A percentile compares a stretch with the other conserved stretches of the same genome.
Conservation (phyloP, 495 filamentous ascomycete genomes). For the Usnea hakonensis region DNA sequence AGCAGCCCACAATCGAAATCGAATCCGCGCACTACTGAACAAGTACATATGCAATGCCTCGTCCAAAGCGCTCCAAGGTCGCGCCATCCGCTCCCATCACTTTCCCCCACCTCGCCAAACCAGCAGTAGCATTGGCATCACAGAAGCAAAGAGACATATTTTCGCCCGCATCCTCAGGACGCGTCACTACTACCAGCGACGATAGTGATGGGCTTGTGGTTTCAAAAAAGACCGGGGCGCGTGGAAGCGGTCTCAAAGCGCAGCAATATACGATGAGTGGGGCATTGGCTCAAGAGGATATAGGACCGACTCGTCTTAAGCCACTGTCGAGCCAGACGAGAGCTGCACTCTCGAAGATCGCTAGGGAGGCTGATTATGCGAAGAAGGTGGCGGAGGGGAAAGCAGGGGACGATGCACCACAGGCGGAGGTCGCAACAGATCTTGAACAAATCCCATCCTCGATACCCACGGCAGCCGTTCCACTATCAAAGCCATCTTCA, state of each 20-base stretch:
- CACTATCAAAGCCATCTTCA: constrained; percentile 8
- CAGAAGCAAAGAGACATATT: constrained; percentile 9
- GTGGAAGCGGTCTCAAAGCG: background rate
- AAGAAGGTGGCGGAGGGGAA: constrained; percentile 7
- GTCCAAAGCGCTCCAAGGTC: constrained; percentile 25
- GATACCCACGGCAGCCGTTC: background rate
- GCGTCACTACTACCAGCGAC: constrained; percentile 19
- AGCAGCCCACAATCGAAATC: background rate
- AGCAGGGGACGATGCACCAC: background rate
- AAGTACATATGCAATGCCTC: constrained; percentile 17
- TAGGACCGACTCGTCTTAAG: constrained; percentile 7
- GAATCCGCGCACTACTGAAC: background rate
- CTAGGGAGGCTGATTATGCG: constrained; percentile 11
- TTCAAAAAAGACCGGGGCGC: constrained; percentile 1
- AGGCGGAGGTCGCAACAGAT: background rate
- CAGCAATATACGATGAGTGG: constrained; percentile 23
- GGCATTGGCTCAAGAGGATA: constrained; percentile 18
- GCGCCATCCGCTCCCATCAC: constrained; percentile 19
- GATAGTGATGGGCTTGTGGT: constrained; percentile 25
- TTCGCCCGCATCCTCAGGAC: constrained; percentile 18
- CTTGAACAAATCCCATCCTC: constrained; percentile 8
- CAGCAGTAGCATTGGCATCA: constrained; percentile 2
- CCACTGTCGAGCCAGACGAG: constrained; percentile 10
- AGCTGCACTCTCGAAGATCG: constrained; percentile 13
- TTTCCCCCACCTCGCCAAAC: constrained; percentile 3